Evolutionary conservation across 2,329 filamentous ascomycete genomes (phyloP), one percentile per base, ranked within the genome.

Genomic region (Cordyceps tenuipes): DNA sequence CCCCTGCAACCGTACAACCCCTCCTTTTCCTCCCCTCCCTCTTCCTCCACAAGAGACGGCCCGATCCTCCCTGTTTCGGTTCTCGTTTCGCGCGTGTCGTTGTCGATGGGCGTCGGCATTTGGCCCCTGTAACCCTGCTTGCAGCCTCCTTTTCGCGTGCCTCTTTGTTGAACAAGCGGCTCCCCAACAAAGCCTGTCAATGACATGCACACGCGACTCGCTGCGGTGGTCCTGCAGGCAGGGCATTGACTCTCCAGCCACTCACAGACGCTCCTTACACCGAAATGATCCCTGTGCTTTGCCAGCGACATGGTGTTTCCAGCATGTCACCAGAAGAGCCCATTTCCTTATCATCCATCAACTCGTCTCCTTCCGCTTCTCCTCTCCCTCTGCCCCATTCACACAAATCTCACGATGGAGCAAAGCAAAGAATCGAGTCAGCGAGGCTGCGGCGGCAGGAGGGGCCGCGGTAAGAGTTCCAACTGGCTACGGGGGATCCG

Each of bases 61-160:
- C 56, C 56, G 56, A 58, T 58, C 39, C 56, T 51, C 39, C 39
- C 26, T 19, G 36, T 21, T 19, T 34, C 17, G 23, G 29, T 29
- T 29, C 29, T 57, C 17, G 26, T 52, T n/a, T 36, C 34, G 9
- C 34, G 34, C 34, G 2, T 10, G 34, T 36, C 34, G 19, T 52
- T 46, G 29, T 36, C 23, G 48, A 53, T 59, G 48, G 48, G 39
- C 15, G 39, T 36, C 48, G 57, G 57, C 48, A 59, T 59, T 59
- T 41, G 47, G 44, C 47, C 39, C 54, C 44, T 44, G 47, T 51
- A 36, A 23, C 13, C 19, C 19, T 48, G 31, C n/a, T 19, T 19
- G 8, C 26, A 19, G n/a, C 26, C 41, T 12, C n/a, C 1, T 19
- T 19, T 13, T 10, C 5, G 5, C 10, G n/a, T 49, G 7, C 23